A percentile compares a stretch with the other conserved stretches of the same genome.
Evolutionary conservation across 768 basidiomycete genomes (phyloP).

Genomic region (Pleurotus eryngii): DNA sequence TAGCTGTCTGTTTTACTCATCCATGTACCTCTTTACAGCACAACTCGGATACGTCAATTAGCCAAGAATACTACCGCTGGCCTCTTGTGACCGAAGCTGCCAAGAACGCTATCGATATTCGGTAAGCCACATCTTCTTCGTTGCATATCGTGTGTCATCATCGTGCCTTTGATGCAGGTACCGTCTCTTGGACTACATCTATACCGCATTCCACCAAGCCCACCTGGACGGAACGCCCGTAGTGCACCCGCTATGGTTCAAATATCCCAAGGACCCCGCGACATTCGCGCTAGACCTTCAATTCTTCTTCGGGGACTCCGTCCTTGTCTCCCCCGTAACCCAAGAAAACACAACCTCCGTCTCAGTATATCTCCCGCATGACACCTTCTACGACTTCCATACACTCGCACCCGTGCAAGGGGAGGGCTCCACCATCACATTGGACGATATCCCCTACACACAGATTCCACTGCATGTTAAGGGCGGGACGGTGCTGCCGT

Average conservation of each 20-base stretch:
- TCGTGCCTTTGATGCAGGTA: slow-evolving; percentile 35
- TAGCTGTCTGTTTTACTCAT: too few relatives aligned
- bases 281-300: slow-evolving; percentile 64
- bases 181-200: slow-evolving; percentile 68
- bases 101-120: slow-evolving; percentile 54
- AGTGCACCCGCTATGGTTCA: slow-evolving; percentile 63
- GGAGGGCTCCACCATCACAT: slow-evolving; percentile 38
- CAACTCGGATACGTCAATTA: slow-evolving; percentile 46
- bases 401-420: slow-evolving; percentile 48
- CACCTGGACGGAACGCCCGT: slow-evolving; percentile 59
- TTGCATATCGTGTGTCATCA: not conserved
- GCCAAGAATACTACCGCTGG: slow-evolving; percentile 73
- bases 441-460: slow-evolving; percentile 48
- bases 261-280: slow-evolving; percentile 57
- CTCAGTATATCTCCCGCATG: slow-evolving; percentile 57
- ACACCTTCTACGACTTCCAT: slow-evolving; percentile 63
- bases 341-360: slow-evolving; percentile 58
- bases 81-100: slow-evolving; percentile 54
- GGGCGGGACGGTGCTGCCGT: slow-evolving; percentile 56
- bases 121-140: slow-evolving; percentile 32
- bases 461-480: slow-evolving; percentile 62
- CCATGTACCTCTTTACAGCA: slow-evolving; percentile 33
- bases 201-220: slow-evolving; percentile 65
- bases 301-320: slow-evolving; percentile 64
- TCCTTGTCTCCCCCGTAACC: slow-evolving; percentile 69